Conservation (phyloP, 805 yeast species). For the Lachancea mirantina region DNA sequence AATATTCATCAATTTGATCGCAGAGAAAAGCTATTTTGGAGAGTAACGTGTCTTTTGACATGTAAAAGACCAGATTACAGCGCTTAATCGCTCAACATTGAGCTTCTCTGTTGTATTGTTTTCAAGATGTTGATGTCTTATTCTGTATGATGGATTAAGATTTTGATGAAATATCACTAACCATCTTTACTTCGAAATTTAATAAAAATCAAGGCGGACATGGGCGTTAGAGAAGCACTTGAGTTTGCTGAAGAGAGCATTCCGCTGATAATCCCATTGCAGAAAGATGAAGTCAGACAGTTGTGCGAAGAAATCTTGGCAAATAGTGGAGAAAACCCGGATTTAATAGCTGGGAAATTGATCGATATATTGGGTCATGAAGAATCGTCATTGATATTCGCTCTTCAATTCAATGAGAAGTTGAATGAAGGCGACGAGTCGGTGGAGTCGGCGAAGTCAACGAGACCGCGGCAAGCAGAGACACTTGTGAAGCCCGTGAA, state of each 20-base stretch:
- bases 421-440: constrained; percentile 8
- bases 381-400: constrained; percentile 27
- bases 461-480: too few relatives aligned
- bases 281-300: constrained; percentile 21
- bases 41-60: constrained; percentile 5
- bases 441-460: too few relatives aligned
- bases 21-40: constrained; percentile 1
- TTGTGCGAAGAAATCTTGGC: constrained; percentile 25
- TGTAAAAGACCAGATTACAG: background rate
- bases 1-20: constrained; percentile 6
- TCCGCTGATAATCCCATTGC: constrained; percentile 29
- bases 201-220: constrained; percentile 3
- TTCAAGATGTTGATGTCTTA: too few relatives aligned
- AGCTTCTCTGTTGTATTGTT: too few relatives aligned
- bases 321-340: constrained; percentile 15
- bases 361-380: constrained; percentile 29
- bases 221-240: constrained; percentile 27
- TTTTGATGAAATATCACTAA: too few relatives aligned
- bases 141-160: too few relatives aligned
- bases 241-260: constrained; percentile 22
- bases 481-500: too few relatives aligned
- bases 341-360: constrained; percentile 25
- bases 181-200: too few relatives aligned
- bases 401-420: constrained; percentile 23
- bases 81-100: too few relatives aligned